phyloP scores from a whole-genome alignment of 2,329 filamentous ascomycete genomes.

The Gaeumannomyces sp. region DNA sequence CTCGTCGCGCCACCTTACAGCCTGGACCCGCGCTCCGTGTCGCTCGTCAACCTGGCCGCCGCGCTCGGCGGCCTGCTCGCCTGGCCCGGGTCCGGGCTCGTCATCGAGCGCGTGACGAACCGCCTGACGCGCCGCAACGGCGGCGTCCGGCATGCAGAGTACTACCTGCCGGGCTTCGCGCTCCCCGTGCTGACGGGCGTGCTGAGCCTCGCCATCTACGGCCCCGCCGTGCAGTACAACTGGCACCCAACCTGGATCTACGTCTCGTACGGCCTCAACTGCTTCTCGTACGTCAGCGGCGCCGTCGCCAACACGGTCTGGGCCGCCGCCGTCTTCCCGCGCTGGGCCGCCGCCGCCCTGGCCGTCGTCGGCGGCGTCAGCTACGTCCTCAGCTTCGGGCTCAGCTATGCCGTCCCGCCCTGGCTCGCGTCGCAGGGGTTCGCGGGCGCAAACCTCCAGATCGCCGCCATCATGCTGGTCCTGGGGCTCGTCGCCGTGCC shows the following conservation, averaged over 20 bases:
- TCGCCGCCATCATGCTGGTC: constrained; percentile 14
- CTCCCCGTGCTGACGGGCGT: constrained; percentile 18
- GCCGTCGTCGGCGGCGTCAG: constrained; percentile 17
- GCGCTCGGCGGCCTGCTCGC: constrained; percentile 16
- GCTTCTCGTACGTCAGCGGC: constrained; percentile 17
- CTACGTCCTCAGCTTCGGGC: constrained; percentile 15
- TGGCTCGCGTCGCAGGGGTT: constrained; percentile 13
- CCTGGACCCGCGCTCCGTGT: constrained; percentile 10
- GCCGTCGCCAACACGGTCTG: constrained; percentile 20
- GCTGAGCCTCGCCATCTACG: constrained; percentile 17
- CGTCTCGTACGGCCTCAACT: constrained; percentile 17
- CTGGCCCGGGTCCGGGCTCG: constrained; percentile 13
- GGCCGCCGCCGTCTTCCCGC: constrained; percentile 22
- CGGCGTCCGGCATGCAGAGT: constrained; percentile 21
- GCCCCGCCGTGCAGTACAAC: constrained; percentile 11
- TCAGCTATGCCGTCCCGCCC: constrained; percentile 13
- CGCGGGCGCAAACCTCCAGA: constrained; percentile 13
- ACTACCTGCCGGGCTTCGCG: constrained; percentile 20
- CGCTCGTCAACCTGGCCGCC: constrained; percentile 15
- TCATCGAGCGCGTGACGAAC: constrained; percentile 18
- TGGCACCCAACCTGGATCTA: constrained; percentile 13
- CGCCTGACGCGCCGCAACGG: constrained; percentile 19
- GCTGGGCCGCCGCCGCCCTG: constrained; percentile 20
- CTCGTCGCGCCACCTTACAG: constrained; percentile 16
- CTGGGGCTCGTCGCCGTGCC: constrained; percentile 20